phyloP scores from a whole-genome alignment of 202 grass and related monocot genomes.

The Panicum hallii region DNA sequence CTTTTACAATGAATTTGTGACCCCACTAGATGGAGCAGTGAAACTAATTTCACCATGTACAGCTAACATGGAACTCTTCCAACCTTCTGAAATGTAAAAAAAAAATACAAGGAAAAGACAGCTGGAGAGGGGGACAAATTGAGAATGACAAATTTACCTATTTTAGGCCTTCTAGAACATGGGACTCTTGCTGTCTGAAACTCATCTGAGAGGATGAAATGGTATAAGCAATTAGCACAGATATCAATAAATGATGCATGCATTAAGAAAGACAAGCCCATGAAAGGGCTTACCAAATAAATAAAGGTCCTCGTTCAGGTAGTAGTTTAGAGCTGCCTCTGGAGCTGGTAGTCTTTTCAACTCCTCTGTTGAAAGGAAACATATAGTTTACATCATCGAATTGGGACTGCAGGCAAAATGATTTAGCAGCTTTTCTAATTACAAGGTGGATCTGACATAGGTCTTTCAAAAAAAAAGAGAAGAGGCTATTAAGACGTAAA shows the following conservation, averaged over 20 bases:
- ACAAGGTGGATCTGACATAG: background rate
- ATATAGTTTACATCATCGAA: background rate
- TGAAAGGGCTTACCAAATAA: constrained; percentile 69
- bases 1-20: background rate
- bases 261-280: background rate
- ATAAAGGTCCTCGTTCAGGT: constrained; percentile 91
- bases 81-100: constrained; percentile 17
- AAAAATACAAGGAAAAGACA: background rate
- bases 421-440: background rate
- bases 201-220: constrained; percentile 67
- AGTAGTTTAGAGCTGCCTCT: constrained; percentile 72
- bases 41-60: constrained; percentile 9
- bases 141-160: constrained; percentile 53
- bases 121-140: background rate
- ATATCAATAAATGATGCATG: constrained; percentile 13
- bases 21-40: background rate
- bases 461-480: background rate
- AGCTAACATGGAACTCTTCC: background rate
- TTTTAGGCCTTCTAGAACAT: constrained; percentile 80
- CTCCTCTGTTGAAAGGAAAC: constrained; percentile 64
- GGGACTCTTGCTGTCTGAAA: constrained; percentile 84
- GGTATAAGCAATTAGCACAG: constrained; percentile 20
- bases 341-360: constrained; percentile 79
- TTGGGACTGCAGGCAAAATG: constrained; percentile 6
- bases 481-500: background rate